A percentile compares a stretch with the other conserved stretches of the same genome.
These are phyloP conservation scores for Capsicum baccatum DNA, from an alignment of 257 asterid species.

Conservation along the genomic window DNA sequence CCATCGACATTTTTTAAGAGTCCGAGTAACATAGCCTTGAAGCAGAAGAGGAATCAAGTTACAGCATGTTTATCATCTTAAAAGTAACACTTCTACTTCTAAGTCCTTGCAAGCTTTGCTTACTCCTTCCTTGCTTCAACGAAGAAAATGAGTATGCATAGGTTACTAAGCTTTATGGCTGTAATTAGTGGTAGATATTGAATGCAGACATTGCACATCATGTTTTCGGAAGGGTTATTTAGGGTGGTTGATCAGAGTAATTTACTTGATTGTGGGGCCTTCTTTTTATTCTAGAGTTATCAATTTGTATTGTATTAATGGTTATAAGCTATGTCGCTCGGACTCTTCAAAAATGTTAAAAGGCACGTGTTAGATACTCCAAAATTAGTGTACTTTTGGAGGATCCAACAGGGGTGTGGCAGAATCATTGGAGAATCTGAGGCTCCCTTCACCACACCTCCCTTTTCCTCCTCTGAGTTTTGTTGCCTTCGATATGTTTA, in stretches of 20 bases:
- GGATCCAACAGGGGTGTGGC: neutral
- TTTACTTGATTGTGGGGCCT: neutral
- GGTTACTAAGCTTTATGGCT: neutral
- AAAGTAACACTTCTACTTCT: neutral
- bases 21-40: neutral
- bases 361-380: neutral
- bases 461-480: slow-evolving; percentile 13
- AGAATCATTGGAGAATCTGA: neutral
- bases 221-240: slow-evolving; percentile 15
- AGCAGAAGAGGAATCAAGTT: slow-evolving; percentile 22
- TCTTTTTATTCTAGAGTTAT: neutral
- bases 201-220: neutral
- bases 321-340: neutral
- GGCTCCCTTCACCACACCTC: neutral
- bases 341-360: neutral
- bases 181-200: neutral
- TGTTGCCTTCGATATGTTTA: neutral
- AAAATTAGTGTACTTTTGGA: neutral
- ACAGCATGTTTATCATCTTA: neutral
- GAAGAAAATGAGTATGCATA: neutral
- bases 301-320: neutral
- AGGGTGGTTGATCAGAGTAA: neutral
- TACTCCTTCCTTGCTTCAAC: neutral
- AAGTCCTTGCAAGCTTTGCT: neutral
- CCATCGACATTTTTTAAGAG: no score